Evolutionary conservation across 23 red algal species (phyloP).

Genomic region (Gracilaria gracilis): DNA sequence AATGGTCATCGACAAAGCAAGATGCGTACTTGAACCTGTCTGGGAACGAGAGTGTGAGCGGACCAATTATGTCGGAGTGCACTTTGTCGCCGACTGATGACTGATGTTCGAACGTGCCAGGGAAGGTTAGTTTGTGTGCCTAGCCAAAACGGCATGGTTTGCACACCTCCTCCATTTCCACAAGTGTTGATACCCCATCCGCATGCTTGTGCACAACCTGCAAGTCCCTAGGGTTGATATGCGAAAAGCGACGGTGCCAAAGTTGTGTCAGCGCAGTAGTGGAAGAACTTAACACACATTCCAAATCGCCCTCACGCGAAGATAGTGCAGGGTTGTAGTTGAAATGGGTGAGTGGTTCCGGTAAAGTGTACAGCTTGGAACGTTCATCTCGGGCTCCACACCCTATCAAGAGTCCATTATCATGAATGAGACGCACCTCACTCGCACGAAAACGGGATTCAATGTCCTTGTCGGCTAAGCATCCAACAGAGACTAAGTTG

Average conservation of each 20-base stretch:
- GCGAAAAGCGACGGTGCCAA: constrained; percentile 1
- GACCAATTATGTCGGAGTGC: constrained; percentile 14
- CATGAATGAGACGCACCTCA: constrained; percentile 25
- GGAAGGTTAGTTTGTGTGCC: constrained; percentile 24
- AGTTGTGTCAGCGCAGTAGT: background rate
- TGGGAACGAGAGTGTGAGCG: too few species aligned
- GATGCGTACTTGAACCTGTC: background rate
- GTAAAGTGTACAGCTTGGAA: constrained; percentile 15
- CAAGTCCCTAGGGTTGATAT: constrained; percentile 21
- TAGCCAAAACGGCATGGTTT: background rate
- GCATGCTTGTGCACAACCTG: constrained; percentile 2
- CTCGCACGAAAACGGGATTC: constrained; percentile 9
- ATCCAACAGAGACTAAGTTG: background rate
- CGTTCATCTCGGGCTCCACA: background rate
- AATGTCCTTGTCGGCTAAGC: constrained; percentile 28
- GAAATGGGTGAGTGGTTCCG: background rate
- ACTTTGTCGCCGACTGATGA: constrained; percentile 16
- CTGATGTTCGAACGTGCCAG: background rate
- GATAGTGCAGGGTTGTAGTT: too few species aligned
- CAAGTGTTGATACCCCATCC: background rate
- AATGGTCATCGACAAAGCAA: background rate
- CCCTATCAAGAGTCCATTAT: background rate
- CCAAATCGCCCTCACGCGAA: too few species aligned
- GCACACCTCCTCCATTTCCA: background rate
- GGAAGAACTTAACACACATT: too few species aligned